Conservation (phyloP, 2,329 filamentous ascomycete genomes). For the Alternaria ventricosa region DNA sequence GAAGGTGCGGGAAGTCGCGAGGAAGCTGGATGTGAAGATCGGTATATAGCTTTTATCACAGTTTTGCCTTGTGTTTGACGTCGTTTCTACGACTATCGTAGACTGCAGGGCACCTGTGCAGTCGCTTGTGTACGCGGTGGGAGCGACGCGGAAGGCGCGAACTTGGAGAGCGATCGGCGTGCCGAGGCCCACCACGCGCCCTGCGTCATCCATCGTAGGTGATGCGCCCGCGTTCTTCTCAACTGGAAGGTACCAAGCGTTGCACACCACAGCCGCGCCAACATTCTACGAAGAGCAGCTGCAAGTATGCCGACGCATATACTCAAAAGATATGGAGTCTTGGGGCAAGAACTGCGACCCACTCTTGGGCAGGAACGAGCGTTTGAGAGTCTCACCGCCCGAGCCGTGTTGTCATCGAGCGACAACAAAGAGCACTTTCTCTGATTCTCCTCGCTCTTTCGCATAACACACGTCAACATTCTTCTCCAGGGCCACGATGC, state of each 20-base stretch:
- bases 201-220: background rate
- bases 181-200: background rate
- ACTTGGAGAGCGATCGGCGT: background rate
- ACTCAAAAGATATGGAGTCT: background rate
- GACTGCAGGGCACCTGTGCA: background rate
- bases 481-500: slow-evolving; percentile 1
- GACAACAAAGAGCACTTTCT: slow-evolving; percentile 1
- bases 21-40: slow-evolving; percentile 1
- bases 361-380: slow-evolving; percentile 6
- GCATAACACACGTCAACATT: background rate
- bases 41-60: background rate
- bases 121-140: background rate
- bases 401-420: slow-evolving; percentile 2
- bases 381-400: slow-evolving; percentile 8
- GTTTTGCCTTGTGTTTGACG: background rate
- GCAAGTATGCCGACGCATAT: slow-evolving; percentile 20
- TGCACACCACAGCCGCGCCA: background rate
- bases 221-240: background rate
- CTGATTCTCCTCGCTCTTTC: background rate
- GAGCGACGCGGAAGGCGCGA: background rate
- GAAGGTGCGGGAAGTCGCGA: background rate
- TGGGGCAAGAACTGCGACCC: slow-evolving; percentile 1
- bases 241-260: slow-evolving; percentile 13
- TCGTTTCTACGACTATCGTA: background rate
- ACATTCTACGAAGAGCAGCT: background rate